Percentiles rank a stretch among this genome's conserved stretches.
These are phyloP conservation scores for Epithele typhae DNA, from an alignment of 768 basidiomycete genomes.

Conservation along the genomic window DNA sequence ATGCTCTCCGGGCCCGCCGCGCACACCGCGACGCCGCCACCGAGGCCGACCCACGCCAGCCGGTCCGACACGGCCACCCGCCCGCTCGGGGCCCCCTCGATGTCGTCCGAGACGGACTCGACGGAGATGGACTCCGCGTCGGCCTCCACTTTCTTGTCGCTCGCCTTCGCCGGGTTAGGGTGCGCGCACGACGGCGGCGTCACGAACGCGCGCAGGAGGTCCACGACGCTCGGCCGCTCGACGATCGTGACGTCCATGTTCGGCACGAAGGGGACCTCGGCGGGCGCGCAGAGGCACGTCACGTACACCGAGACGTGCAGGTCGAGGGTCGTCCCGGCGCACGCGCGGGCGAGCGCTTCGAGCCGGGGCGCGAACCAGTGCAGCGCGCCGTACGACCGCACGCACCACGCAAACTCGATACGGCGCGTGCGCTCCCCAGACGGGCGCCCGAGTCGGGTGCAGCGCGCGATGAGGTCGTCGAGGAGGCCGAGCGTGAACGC, in stretches of 20 bases:
- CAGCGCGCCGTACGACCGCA: slow-evolving; percentile 56
- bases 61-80: slow-evolving; percentile 11
- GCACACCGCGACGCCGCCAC: slow-evolving; percentile 70
- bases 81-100: slow-evolving; percentile 9
- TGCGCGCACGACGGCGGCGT: too few species aligned
- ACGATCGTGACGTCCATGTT: slow-evolving; percentile 52
- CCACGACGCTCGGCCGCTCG: slow-evolving; percentile 42
- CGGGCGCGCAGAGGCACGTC: slow-evolving; percentile 71
- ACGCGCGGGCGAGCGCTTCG: slow-evolving; percentile 38
- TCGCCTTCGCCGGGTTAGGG: not conserved
- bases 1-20: slow-evolving; percentile 77
- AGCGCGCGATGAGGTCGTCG: slow-evolving; percentile 75
- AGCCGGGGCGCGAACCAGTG: slow-evolving; percentile 49
- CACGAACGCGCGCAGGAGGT: slow-evolving; percentile 42
- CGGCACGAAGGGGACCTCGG: slow-evolving; percentile 59
- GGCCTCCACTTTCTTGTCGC: not conserved
- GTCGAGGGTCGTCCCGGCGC: slow-evolving; percentile 43
- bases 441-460: slow-evolving; percentile 42
- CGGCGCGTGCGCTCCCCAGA: slow-evolving; percentile 52
- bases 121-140: slow-evolving; percentile 18
- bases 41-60: slow-evolving; percentile 32
- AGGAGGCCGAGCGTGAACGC: slow-evolving; percentile 79
- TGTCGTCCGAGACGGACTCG: slow-evolving; percentile 15
- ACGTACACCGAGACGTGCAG: slow-evolving; percentile 73
- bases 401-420: slow-evolving; percentile 81